Evolutionary conservation across 2,329 filamentous ascomycete species (phyloP).

Genomic region (Elsinoe batatas): DNA sequence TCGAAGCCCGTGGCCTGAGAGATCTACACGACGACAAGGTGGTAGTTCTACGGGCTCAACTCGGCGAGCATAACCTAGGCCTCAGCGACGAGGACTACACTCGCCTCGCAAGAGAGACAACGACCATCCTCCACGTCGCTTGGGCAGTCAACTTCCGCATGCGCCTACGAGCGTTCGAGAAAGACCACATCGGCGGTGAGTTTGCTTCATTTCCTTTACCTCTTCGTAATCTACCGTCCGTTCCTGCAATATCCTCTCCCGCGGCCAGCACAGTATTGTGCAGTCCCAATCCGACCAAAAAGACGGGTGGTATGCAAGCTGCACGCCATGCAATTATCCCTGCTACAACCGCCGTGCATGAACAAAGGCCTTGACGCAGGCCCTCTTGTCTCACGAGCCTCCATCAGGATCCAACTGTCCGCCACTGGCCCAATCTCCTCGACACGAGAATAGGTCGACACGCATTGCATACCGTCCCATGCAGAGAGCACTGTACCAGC

Average conservation of each 20-base stretch:
- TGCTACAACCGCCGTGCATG: background rate
- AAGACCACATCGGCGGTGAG: slow-evolving; percentile 40
- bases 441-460: background rate
- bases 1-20: slow-evolving; percentile 30
- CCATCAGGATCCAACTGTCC: background rate
- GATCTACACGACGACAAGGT: slow-evolving; percentile 31
- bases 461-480: background rate
- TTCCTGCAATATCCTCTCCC: background rate
- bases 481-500: no score
- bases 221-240: background rate
- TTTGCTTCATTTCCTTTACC: background rate
- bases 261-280: background rate
- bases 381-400: background rate
- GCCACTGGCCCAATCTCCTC: background rate
- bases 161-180: slow-evolving; percentile 45
- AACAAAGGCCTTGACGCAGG: background rate
- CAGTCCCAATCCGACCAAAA: background rate
- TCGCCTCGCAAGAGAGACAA: slow-evolving; percentile 34
- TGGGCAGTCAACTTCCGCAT: slow-evolving; percentile 58
- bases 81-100: slow-evolving; percentile 34
- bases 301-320: no score
- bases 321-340: no score
- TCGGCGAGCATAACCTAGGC: slow-evolving; percentile 42
- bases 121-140: slow-evolving; percentile 51
- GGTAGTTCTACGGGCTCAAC: slow-evolving; percentile 37